These are phyloP conservation scores for Vaccinium corymbosum DNA, from an alignment of 148 eudicot genomes.

Conservation along the genomic window DNA sequence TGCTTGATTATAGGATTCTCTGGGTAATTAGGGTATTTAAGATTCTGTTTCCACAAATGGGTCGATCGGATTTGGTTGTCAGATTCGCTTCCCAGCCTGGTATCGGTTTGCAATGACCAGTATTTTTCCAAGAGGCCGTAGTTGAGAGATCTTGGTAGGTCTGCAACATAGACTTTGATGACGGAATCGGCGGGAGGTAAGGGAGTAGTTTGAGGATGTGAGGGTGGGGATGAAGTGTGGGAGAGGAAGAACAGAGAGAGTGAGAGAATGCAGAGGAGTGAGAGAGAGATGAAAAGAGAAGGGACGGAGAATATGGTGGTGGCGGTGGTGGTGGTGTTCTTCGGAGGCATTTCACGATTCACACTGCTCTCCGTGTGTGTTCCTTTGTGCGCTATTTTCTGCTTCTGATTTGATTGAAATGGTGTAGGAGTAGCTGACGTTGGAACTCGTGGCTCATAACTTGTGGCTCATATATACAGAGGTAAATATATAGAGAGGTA, in stretches of 20 bases:
- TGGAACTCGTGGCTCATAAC: too few relatives aligned
- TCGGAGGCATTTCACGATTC: too few relatives aligned
- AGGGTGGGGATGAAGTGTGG: constrained; percentile 11
- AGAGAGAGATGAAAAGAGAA: constrained; percentile 17
- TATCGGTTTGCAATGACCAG: constrained; percentile 62
- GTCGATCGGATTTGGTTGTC: constrained; percentile 59
- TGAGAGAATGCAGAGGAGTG: constrained; percentile 38
- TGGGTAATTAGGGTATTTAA: constrained; percentile 49
- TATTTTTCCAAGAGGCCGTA: constrained; percentile 46
- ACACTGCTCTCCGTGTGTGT: too few relatives aligned
- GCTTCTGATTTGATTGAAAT: too few relatives aligned
- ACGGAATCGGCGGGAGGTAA: constrained; percentile 19
- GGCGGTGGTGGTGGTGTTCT: too few relatives aligned
- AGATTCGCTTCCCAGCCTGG: constrained; percentile 65
- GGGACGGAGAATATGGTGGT: constrained; percentile 30
- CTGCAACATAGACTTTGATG: constrained; percentile 57
- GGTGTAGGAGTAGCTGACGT: too few relatives aligned
- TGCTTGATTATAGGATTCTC: constrained; percentile 84
- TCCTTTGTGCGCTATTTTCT: too few relatives aligned
- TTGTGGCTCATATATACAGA: too few relatives aligned
- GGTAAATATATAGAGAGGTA: too few relatives aligned
- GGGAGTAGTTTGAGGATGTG: constrained; percentile 25
- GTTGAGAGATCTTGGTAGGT: constrained; percentile 82
- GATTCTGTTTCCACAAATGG: constrained; percentile 21
- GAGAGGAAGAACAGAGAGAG: constrained; percentile 38